Evolutionary conservation across 768 basidiomycete species (phyloP).

Genomic region (Russula abietina): DNA sequence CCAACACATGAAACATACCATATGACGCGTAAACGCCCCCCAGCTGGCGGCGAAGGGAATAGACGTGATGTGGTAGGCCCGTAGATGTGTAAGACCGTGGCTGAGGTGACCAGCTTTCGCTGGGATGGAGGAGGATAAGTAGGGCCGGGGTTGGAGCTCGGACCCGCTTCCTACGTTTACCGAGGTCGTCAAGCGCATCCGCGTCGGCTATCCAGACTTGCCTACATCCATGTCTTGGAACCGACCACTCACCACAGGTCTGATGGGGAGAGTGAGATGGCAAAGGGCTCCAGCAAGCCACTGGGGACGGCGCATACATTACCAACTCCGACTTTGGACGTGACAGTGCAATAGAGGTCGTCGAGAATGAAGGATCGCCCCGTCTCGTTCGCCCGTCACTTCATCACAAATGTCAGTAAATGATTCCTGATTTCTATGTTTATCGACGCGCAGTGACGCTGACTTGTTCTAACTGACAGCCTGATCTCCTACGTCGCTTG

Average conservation of each 20-base stretch:
- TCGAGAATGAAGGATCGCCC: constrained; percentile 20
- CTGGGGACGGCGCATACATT: constrained; percentile 24
- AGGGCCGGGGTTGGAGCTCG: no score
- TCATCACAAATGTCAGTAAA: constrained; percentile 17
- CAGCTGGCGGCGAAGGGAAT: no score
- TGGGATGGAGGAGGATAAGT: no score
- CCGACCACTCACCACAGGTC: constrained; percentile 10
- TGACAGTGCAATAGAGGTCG: constrained; percentile 22
- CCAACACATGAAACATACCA: no score
- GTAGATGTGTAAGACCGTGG: no score
- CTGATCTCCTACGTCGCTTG: constrained; percentile 23
- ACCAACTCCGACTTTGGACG: constrained; percentile 27
- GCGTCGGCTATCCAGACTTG: constrained; percentile 16
- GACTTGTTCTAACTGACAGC: constrained; percentile 1
- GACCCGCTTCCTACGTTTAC: constrained; percentile 30
- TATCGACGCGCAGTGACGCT: background rate
- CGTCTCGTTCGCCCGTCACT: constrained; percentile 14
- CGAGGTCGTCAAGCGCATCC: constrained; percentile 28
- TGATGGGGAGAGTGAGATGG: background rate
- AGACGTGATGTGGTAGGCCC: no score
- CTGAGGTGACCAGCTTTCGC: no score
- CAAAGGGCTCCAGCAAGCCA: constrained; percentile 24
- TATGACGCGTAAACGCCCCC: no score
- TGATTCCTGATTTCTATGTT: no score
- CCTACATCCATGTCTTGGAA: constrained; percentile 33